phyloP scores from a whole-genome alignment of 1,139 yeast species.

The Pneumocystis oryctolagi region DNA sequence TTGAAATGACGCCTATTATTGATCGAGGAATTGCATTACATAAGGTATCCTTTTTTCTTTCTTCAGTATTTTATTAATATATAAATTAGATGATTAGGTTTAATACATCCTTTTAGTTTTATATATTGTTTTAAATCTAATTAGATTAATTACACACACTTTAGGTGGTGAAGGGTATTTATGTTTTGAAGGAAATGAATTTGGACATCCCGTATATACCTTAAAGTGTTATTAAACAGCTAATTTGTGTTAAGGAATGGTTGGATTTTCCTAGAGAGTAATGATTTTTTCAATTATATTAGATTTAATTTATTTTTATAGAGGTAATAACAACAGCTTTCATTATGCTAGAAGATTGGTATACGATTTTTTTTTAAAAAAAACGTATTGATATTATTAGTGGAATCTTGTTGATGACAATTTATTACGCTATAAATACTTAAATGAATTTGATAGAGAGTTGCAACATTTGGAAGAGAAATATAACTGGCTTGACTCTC shows the following conservation, averaged over 20 bases:
- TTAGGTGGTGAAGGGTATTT: slow-evolving; percentile 93
- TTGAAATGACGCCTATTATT: slow-evolving; percentile 58
- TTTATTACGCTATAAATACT: slow-evolving; percentile 58
- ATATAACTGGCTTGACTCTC: slow-evolving; percentile 58
- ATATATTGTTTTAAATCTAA: slow-evolving; percentile 22
- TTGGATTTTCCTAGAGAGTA: slow-evolving; percentile 75
- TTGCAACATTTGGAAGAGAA: slow-evolving; percentile 64
- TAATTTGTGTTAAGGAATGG: slow-evolving; percentile 44
- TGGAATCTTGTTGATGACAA: slow-evolving; percentile 74
- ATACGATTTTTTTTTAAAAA: background rate
- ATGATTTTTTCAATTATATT: background rate
- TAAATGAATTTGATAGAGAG: slow-evolving; percentile 66
- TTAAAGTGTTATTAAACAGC: background rate
- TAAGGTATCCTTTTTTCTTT: slow-evolving; percentile 34
- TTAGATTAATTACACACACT: slow-evolving; percentile 69
- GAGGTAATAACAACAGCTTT: slow-evolving; percentile 72
- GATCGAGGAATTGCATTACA: slow-evolving; percentile 86
- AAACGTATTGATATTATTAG: slow-evolving; percentile 7
- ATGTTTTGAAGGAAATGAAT: slow-evolving; percentile 94
- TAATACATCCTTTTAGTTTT: background rate
- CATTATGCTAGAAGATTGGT: slow-evolving; percentile 82
- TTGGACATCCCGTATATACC: slow-evolving; percentile 60
- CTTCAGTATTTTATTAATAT: background rate
- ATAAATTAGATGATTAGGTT: background rate
- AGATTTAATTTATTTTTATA: background rate